Evolutionary conservation across 2,329 filamentous ascomycete genomes (phyloP).

Genomic region (Exophiala dermatitidis): DNA sequence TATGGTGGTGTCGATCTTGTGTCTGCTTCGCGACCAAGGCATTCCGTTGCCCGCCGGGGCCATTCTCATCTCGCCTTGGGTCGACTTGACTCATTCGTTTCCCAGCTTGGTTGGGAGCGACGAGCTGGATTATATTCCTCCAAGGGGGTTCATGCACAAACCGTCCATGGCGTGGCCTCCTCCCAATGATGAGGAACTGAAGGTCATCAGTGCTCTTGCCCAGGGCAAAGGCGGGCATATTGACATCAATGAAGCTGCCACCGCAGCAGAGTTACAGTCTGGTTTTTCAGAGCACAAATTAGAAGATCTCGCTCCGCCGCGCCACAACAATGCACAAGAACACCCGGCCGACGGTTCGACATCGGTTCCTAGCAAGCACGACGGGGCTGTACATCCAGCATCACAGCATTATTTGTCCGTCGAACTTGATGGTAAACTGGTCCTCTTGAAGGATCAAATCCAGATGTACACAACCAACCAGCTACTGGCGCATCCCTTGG

Average conservation of each 20-base stretch:
- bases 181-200: constrained; percentile 68
- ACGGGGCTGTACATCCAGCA: constrained; percentile 24
- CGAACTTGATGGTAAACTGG: constrained; percentile 59
- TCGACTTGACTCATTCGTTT: constrained; percentile 90
- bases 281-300: constrained; percentile 18
- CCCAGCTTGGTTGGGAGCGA: constrained; percentile 72
- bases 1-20: constrained; percentile 74
- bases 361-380: constrained; percentile 1
- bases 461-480: constrained; percentile 83
- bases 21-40: constrained; percentile 72
- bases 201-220: constrained; percentile 42
- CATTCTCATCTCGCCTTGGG: constrained; percentile 89
- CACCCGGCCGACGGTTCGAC: not conserved
- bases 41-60: constrained; percentile 82
- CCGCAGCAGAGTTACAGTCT: constrained; percentile 28
- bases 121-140: constrained; percentile 78
- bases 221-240: constrained; percentile 19
- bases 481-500: constrained; percentile 75
- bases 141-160: constrained; percentile 80
- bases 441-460: constrained; percentile 83
- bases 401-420: constrained; percentile 49
- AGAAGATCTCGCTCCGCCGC: not conserved
- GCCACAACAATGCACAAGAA: not conserved
- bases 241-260: constrained; percentile 42
- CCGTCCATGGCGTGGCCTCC: constrained; percentile 91